Percentiles rank a stretch among this genome's conserved stretches.
Conservation (phyloP, 768 basidiomycete genomes). For the Chalciporus piperatus region DNA sequence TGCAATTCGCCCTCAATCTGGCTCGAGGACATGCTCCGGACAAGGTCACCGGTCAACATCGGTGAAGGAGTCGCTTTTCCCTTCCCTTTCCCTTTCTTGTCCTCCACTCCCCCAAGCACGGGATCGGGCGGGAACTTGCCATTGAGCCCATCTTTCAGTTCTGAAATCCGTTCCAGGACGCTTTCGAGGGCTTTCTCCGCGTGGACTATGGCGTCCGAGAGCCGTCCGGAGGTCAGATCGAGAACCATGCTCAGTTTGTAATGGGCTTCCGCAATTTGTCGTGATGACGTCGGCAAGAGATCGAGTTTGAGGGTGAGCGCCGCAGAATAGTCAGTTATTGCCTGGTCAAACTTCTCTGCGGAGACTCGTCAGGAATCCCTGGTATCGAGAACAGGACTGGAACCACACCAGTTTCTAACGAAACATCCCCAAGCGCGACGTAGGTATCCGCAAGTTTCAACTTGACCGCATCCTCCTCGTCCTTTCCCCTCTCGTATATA, state of each 20-base stretch:
- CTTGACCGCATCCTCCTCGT: constrained; percentile 57
- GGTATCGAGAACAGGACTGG: background rate
- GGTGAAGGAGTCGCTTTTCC: constrained; percentile 60
- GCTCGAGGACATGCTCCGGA: constrained; percentile 64
- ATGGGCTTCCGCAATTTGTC: constrained; percentile 91
- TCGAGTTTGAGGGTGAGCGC: constrained; percentile 70
- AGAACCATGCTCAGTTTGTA: constrained; percentile 93
- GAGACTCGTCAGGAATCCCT: background rate
- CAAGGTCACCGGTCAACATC: constrained; percentile 41
- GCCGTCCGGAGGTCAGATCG: constrained; percentile 82
- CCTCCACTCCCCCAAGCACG: constrained; percentile 29
- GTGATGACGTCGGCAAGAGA: constrained; percentile 81
- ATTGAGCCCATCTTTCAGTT: constrained; percentile 48
- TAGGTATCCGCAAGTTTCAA: constrained; percentile 90
- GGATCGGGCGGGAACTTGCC: constrained; percentile 36
- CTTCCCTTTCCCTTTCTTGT: constrained; percentile 67
- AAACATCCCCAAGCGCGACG: constrained; percentile 92
- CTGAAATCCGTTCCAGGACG: constrained; percentile 65
- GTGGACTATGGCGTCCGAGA: constrained; percentile 78
- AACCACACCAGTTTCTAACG: constrained; percentile 86
- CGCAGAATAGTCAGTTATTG: constrained; percentile 80
- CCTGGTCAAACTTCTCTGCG: constrained; percentile 94
- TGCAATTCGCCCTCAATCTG: constrained; percentile 79
- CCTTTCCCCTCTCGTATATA: constrained; percentile 70
- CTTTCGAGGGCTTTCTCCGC: constrained; percentile 79